Conservation (phyloP, 1,284 basidiomycete genomes). For the Jaminaea rosea region DNA sequence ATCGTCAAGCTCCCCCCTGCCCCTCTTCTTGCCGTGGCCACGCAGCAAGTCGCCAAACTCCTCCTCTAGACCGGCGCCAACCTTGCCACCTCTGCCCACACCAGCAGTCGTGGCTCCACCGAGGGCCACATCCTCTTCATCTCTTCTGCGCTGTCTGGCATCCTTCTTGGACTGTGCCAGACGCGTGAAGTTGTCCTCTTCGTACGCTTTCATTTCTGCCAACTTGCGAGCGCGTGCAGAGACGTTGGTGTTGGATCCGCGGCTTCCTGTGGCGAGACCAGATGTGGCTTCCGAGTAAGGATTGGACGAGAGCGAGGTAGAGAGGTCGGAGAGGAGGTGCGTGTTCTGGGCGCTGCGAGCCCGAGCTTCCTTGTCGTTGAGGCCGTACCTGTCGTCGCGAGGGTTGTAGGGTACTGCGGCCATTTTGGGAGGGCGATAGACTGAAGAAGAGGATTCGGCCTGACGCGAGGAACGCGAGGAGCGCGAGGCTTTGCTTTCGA, state of each 20-base stretch:
- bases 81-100: constrained; percentile 23
- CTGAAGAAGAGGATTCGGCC: constrained; percentile 45
- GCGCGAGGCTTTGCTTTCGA: neutral
- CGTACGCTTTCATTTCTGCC: constrained; percentile 75
- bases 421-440: constrained; percentile 84
- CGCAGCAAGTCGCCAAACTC: constrained; percentile 44
- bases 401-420: constrained; percentile 78
- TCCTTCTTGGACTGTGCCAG: constrained; percentile 87
- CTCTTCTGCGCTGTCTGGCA: constrained; percentile 62
- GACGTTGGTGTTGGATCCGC: constrained; percentile 13
- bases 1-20: neutral
- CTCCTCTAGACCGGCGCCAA: constrained; percentile 43
- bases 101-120: constrained; percentile 51
- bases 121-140: constrained; percentile 87
- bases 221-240: constrained; percentile 64
- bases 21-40: constrained; percentile 3
- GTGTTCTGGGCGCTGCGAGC: constrained; percentile 12
- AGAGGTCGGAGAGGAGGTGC: constrained; percentile 38
- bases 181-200: constrained; percentile 91
- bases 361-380: neutral
- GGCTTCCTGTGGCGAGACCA: constrained; percentile 33
- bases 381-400: constrained; percentile 55
- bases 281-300: constrained; percentile 38
- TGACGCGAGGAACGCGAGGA: neutral
- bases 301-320: constrained; percentile 38